Conservation (phyloP, 1,139 yeast species). For the Pichia sp. region DNA sequence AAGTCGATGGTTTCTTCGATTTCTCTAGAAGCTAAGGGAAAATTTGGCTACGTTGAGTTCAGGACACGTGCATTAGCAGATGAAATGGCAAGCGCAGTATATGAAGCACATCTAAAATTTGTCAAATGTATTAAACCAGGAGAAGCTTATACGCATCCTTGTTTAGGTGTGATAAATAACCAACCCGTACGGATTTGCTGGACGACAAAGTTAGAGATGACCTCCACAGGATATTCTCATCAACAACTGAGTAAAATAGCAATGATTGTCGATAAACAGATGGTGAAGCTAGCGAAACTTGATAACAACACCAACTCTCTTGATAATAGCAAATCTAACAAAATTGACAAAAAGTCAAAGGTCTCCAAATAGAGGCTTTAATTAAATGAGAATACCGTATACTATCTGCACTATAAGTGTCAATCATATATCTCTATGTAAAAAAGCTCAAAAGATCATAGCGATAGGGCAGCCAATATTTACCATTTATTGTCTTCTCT, state of each 20-base stretch:
- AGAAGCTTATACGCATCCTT: constrained; percentile 24
- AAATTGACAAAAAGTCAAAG: too few species aligned
- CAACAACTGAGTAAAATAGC: constrained; percentile 34
- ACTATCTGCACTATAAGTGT: too few species aligned
- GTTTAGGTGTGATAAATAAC: constrained; percentile 33
- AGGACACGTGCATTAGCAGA: constrained; percentile 45
- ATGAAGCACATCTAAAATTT: not conserved
- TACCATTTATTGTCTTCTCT: too few species aligned
- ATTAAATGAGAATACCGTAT: too few species aligned
- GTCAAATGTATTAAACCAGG: not conserved
- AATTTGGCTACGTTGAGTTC: constrained; percentile 59
- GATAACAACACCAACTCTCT: not conserved
- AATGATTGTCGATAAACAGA: constrained; percentile 46
- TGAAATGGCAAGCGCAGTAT: constrained; percentile 35
- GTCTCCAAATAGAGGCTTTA: too few species aligned
- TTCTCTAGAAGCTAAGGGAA: constrained; percentile 51
- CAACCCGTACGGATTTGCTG: constrained; percentile 55
- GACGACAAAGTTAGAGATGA: constrained; percentile 51
- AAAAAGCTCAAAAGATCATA: too few species aligned
- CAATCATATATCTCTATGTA: too few species aligned
- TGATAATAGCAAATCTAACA: too few species aligned
- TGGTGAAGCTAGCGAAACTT: constrained; percentile 45
- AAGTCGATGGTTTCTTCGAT: constrained; percentile 28
- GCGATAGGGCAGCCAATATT: too few species aligned
- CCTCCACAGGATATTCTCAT: constrained; percentile 34